These are phyloP conservation scores for Fragosphaeria purpurea DNA, from an alignment of 2,329 filamentous ascomycete genomes.

Conservation along the genomic window DNA sequence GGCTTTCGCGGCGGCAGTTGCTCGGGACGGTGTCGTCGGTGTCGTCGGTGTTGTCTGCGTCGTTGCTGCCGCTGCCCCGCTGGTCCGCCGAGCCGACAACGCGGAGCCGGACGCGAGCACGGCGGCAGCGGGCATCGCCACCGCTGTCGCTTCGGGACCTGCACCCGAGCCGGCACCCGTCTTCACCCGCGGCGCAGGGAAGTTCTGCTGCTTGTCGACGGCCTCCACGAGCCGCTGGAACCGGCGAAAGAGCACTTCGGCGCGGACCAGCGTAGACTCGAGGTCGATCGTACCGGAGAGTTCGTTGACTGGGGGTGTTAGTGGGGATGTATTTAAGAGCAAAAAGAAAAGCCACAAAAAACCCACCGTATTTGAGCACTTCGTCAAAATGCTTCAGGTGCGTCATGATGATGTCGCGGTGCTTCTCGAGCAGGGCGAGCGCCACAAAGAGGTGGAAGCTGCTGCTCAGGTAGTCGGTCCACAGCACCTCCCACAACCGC, in stretches of 20 bases:
- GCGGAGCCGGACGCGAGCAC: neutral
- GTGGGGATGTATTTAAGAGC: neutral
- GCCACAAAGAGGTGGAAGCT: conserved; percentile 95
- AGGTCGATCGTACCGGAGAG: conserved; percentile 89
- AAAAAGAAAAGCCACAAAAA: neutral
- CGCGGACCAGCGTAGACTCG: conserved; percentile 72
- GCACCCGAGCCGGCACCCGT: conserved; percentile 7
- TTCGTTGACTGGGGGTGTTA: conserved; percentile 66
- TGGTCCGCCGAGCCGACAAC: neutral
- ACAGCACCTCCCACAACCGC: conserved; percentile 81
- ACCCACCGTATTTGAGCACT: conserved; percentile 85
- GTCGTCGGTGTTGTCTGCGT: neutral
- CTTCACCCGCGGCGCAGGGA: conserved; percentile 48
- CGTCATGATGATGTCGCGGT: conserved; percentile 90
- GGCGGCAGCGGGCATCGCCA: neutral
- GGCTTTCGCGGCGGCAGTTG: neutral
- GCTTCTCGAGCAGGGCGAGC: conserved; percentile 87
- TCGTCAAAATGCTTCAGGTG: conserved; percentile 94
- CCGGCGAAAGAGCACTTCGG: conserved; percentile 76
- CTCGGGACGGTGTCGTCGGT: too few species aligned
- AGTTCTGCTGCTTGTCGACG: conserved; percentile 83
- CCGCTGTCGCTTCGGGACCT: neutral
- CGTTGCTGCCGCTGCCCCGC: conserved; percentile 8
- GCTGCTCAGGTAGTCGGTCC: conserved; percentile 84
- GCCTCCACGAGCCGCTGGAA: conserved; percentile 85